Evolutionary conservation across 768 basidiomycete species (phyloP).

Genomic region (Cyclocybe cylindracea): DNA sequence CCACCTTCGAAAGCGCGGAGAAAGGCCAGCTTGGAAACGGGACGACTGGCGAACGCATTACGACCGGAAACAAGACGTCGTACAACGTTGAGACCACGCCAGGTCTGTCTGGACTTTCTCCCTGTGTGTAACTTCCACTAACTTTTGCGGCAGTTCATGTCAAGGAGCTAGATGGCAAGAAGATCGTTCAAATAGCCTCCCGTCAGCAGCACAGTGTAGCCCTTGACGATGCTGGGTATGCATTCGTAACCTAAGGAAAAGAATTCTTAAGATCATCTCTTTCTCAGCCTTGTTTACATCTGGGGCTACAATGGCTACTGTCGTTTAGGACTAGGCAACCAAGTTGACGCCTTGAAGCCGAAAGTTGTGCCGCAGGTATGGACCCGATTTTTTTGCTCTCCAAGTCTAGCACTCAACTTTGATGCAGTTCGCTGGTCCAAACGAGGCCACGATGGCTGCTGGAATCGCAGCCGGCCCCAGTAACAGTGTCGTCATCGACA

Average conservation of each 20-base stretch:
- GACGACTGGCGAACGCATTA: slow-evolving; percentile 88
- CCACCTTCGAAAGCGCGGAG: slow-evolving; percentile 88
- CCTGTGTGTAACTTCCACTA: neutral
- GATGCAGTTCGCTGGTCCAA: slow-evolving; percentile 73
- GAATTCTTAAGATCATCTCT: neutral
- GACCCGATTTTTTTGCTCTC: neutral
- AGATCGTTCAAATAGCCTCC: slow-evolving; percentile 79
- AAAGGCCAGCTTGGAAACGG: slow-evolving; percentile 94
- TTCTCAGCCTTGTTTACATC: slow-evolving; percentile 67
- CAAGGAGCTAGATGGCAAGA: slow-evolving; percentile 73
- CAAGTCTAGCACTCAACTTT: neutral
- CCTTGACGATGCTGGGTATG: slow-evolving; percentile 74
- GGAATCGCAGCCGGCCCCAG: slow-evolving; percentile 79
- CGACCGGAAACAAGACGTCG: slow-evolving; percentile 80
- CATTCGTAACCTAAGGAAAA: slow-evolving; percentile 6
- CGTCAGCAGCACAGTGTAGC: slow-evolving; percentile 89
- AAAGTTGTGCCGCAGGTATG: slow-evolving; percentile 79
- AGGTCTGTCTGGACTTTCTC: slow-evolving; percentile 39
- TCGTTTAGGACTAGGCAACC: slow-evolving; percentile 85
- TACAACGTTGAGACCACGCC: slow-evolving; percentile 79
- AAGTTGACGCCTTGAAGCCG: slow-evolving; percentile 78
- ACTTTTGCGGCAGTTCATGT: slow-evolving; percentile 55
- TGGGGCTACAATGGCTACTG: slow-evolving; percentile 95
- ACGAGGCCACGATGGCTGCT: slow-evolving; percentile 61
- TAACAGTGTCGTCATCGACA: slow-evolving; percentile 82